phyloP scores from a whole-genome alignment of 1,284 basidiomycete genomes.

The Trichosporon sp. region DNA sequence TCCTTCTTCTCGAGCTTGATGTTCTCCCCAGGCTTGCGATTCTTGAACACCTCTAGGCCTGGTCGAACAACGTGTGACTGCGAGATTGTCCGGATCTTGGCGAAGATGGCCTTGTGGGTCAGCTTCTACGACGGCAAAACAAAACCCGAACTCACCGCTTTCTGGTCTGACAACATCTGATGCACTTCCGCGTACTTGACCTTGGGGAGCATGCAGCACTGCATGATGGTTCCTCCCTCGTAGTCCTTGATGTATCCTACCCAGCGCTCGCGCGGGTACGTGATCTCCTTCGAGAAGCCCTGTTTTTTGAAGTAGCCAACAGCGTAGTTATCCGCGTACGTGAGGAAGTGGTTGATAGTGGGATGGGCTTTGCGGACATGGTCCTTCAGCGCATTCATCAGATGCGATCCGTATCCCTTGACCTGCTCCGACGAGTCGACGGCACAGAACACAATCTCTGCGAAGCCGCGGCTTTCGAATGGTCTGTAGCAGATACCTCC shows the following conservation, averaged over 20 bases:
- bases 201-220: constrained; percentile 89
- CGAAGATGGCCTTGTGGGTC: constrained; percentile 66
- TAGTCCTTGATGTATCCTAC: constrained; percentile 99
- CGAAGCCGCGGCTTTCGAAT: constrained; percentile 91
- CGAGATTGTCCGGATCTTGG: constrained; percentile 86
- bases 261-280: constrained; percentile 86
- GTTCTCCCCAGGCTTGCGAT: constrained; percentile 48
- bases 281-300: constrained; percentile 97
- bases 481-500: constrained; percentile 98
- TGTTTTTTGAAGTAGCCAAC: constrained; percentile 99
- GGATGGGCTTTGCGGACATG: constrained; percentile 79
- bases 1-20: constrained; percentile 60
- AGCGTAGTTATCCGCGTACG: constrained; percentile 98
- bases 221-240: constrained; percentile 99
- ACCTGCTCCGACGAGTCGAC: constrained; percentile 96
- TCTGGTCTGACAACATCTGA: constrained; percentile 77
- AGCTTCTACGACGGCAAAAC: neutral
- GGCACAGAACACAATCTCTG: constrained; percentile 99
- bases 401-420: constrained; percentile 96
- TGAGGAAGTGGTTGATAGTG: constrained; percentile 89
- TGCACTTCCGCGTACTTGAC: constrained; percentile 86
- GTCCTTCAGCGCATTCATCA: constrained; percentile 99
- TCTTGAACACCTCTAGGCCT: constrained; percentile 78
- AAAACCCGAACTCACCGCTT: constrained; percentile 62
- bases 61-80: constrained; percentile 82